These are phyloP conservation scores for Tricholoma saponaceum DNA, from an alignment of 768 basidiomycete genomes.

Conservation along the genomic window DNA sequence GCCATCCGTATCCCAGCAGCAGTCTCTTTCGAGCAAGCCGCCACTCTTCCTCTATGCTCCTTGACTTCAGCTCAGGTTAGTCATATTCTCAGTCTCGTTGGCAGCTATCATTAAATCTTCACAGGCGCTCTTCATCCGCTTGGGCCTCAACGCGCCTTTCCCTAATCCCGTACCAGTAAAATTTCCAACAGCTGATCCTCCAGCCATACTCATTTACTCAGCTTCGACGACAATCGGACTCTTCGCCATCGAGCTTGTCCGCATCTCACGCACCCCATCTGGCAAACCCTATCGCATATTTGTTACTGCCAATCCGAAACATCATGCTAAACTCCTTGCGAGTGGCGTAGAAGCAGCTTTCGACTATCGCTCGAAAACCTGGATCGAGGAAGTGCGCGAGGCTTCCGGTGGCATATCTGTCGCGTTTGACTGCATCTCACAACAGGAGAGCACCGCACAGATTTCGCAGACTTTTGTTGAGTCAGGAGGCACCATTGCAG, in stretches of 20 bases:
- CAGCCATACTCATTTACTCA: constrained; percentile 28
- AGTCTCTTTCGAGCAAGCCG: constrained; percentile 29
- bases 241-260: constrained; percentile 25
- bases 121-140: constrained; percentile 29
- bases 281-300: constrained; percentile 24
- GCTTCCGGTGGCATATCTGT: constrained; percentile 24
- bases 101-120: neutral
- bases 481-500: constrained; percentile 27
- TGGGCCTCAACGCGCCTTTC: constrained; percentile 26
- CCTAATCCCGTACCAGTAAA: constrained; percentile 17
- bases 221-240: constrained; percentile 31
- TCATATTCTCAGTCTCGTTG: neutral
- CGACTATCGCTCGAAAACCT: constrained; percentile 27
- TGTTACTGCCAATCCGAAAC: constrained; percentile 26
- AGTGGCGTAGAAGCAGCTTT: constrained; percentile 27
- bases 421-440: constrained; percentile 32
- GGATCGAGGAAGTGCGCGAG: constrained; percentile 25
- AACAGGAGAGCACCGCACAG: constrained; percentile 24
- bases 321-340: constrained; percentile 22
- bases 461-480: constrained; percentile 26
- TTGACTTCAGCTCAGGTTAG: constrained; percentile 30
- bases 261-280: constrained; percentile 17
- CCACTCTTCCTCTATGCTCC: constrained; percentile 26
- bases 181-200: constrained; percentile 11
- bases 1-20: constrained; percentile 22